A percentile compares a stretch with the other conserved stretches of the same genome.
Evolutionary conservation across 2,329 filamentous ascomycete genomes (phyloP).

Genomic region (Aspergillus fumigatiaffinis): DNA sequence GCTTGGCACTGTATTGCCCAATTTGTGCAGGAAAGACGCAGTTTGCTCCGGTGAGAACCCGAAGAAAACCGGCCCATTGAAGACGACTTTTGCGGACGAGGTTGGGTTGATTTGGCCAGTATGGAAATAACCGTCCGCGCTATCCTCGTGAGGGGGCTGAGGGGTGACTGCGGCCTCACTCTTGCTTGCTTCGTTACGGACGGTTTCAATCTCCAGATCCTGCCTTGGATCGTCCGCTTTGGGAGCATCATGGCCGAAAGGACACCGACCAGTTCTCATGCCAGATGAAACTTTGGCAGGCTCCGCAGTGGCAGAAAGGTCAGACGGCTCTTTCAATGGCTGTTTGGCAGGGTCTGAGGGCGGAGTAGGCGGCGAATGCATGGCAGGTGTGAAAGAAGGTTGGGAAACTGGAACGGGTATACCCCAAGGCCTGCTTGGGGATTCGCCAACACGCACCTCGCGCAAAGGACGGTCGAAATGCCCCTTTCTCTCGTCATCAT

Average conservation of each 20-base stretch:
- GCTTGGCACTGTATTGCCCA: conserved; percentile 19
- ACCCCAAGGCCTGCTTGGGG: conserved; percentile 88
- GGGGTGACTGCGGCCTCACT: conserved; percentile 4
- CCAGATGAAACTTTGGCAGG: conserved; percentile 3
- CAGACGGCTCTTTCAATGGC: conserved; percentile 10
- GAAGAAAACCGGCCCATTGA: conserved; percentile 91
- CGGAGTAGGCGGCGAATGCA: conserved; percentile 22
- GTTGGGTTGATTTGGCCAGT: conserved; percentile 6
- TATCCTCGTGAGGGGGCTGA: conserved; percentile 1
- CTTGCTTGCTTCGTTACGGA: conserved; percentile 11
- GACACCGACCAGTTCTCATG: conserved; percentile 29
- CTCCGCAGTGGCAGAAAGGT: conserved; percentile 11
- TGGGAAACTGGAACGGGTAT: conserved; percentile 68
- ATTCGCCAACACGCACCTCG: conserved; percentile 89
- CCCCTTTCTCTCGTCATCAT: conserved; percentile 60
- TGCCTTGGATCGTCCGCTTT: conserved; percentile 10
- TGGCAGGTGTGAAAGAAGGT: conserved; percentile 24
- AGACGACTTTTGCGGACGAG: conserved; percentile 66
- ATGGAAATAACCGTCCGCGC: conserved; percentile 4
- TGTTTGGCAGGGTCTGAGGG: conserved; percentile 15
- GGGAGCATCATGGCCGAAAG: conserved; percentile 30
- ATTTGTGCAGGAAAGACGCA: conserved; percentile 67
- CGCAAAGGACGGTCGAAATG: conserved; percentile 82
- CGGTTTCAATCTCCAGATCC: conserved; percentile 9
- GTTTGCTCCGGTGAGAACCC: conserved; percentile 83